Evolutionary conservation across 305 asterid species (phyloP).

Genomic region (Rubia peregrina): DNA sequence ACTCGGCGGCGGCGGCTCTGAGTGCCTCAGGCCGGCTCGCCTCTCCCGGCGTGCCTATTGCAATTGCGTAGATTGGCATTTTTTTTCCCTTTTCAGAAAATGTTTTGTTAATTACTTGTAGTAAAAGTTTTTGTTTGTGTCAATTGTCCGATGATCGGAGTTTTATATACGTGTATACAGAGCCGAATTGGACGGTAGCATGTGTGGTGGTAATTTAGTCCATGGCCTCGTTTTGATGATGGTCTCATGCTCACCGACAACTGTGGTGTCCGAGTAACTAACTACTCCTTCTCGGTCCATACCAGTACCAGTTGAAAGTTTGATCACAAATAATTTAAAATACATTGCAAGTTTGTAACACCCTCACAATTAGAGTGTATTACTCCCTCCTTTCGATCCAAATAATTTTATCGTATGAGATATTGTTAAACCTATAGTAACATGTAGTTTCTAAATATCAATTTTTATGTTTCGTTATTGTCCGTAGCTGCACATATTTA

Average conservation of each 20-base stretch:
- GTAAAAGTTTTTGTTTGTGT: background rate
- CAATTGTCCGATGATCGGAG: background rate
- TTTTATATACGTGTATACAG: background rate
- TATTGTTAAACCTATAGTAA: too few species aligned
- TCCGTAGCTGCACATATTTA: too few species aligned
- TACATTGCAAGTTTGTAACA: too few species aligned
- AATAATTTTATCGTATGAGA: too few species aligned
- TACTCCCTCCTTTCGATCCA: too few species aligned
- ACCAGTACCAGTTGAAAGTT: too few species aligned
- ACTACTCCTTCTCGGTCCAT: background rate
- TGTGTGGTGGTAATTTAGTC: constrained; percentile 13
- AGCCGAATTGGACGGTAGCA: constrained; percentile 3
- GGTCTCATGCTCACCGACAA: constrained; percentile 2
- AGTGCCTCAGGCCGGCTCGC: constrained; percentile 29
- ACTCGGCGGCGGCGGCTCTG: constrained; percentile 30
- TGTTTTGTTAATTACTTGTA: too few species aligned
- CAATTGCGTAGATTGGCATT: constrained; percentile 25
- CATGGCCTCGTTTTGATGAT: background rate
- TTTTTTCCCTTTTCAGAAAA: background rate
- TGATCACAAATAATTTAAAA: too few species aligned
- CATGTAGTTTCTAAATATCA: too few species aligned
- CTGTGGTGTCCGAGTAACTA: background rate
- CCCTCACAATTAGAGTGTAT: too few species aligned
- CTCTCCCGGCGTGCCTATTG: constrained; percentile 26
- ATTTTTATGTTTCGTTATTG: too few species aligned